These are phyloP conservation scores for Cydonia oblonga DNA, from an alignment of 331 rosid genomes.

Conservation along the genomic window DNA sequence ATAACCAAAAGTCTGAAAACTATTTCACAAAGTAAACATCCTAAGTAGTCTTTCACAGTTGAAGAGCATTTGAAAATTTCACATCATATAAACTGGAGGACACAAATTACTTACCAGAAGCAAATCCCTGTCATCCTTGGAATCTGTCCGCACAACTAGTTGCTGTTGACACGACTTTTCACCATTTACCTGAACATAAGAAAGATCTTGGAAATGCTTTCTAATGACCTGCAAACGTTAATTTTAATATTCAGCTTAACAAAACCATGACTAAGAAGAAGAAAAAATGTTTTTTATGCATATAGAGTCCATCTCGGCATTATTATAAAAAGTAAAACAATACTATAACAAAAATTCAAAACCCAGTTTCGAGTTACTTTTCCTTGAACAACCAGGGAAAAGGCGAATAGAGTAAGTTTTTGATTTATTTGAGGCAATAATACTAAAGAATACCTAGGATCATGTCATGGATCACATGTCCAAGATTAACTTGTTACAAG, in stretches of 20 bases:
- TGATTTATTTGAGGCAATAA: not conserved
- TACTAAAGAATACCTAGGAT: not conserved
- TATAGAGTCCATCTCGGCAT: not conserved
- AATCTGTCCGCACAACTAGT: constrained; percentile 56
- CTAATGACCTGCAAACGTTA: constrained; percentile 55
- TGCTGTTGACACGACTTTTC: constrained; percentile 40
- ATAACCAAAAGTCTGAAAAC: not conserved
- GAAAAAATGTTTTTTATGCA: not conserved
- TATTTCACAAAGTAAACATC: not conserved
- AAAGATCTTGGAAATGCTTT: constrained; percentile 64
- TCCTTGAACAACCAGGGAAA: not conserved
- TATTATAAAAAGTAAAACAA: not conserved
- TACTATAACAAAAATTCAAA: not conserved
- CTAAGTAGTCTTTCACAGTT: not conserved
- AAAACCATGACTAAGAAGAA: not conserved
- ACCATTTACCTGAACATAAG: constrained; percentile 30
- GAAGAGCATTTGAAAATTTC: not conserved
- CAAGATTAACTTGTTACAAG: not conserved
- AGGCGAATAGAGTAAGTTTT: not conserved
- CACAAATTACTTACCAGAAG: constrained; percentile 47
- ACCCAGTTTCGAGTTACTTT: not conserved
- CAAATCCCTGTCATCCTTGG: constrained; percentile 48
- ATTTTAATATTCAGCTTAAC: constrained; percentile 2
- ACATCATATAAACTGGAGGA: not conserved
- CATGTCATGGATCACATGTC: not conserved